phyloP scores from a whole-genome alignment of 176 grass and related monocot genomes.

The Aegilops umbellulata region DNA sequence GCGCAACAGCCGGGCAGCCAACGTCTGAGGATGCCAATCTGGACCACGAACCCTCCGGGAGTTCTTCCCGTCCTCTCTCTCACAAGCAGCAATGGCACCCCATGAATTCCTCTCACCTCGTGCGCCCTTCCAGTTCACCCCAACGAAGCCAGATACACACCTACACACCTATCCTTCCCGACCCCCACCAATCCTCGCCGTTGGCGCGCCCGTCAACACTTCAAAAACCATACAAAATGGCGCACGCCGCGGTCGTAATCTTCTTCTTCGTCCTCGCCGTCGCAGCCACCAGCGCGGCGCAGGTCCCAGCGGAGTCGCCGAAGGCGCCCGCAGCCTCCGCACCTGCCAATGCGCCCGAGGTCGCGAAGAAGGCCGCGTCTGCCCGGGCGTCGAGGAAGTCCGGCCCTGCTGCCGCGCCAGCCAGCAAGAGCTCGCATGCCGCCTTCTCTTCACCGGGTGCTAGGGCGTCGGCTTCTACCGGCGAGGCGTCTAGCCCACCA shows the following conservation, averaged over 20 bases:
- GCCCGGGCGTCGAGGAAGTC: not conserved
- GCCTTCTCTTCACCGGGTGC: not conserved
- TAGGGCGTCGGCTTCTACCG: not conserved
- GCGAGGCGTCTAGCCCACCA: not conserved
- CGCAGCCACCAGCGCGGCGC: not conserved
- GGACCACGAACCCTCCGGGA: not conserved
- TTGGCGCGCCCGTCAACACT: not conserved
- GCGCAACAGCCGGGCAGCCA: slow-evolving; percentile 21
- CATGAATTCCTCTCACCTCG: slow-evolving; percentile 10
- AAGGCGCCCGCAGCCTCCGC: not conserved
- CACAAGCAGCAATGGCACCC: not conserved
- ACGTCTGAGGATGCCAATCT: not conserved
- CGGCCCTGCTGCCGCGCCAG: not conserved
- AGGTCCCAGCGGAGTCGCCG: slow-evolving; percentile 37
- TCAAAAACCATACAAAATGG: slow-evolving; percentile 31
- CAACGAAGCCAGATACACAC: slow-evolving; percentile 32
- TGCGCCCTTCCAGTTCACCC: slow-evolving; percentile 38
- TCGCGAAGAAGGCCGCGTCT: not conserved
- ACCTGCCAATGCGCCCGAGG: slow-evolving; percentile 35
- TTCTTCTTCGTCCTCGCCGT: slow-evolving; percentile 45
- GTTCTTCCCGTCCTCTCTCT: slow-evolving; percentile 11
- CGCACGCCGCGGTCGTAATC: slow-evolving; percentile 19
- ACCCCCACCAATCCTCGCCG: not conserved
- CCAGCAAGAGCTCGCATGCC: not conserved
- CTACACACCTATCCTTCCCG: not conserved